These are phyloP conservation scores for Spirogloea muscicola DNA, from an alignment of 139 green algal species.

Conservation along the genomic window DNA sequence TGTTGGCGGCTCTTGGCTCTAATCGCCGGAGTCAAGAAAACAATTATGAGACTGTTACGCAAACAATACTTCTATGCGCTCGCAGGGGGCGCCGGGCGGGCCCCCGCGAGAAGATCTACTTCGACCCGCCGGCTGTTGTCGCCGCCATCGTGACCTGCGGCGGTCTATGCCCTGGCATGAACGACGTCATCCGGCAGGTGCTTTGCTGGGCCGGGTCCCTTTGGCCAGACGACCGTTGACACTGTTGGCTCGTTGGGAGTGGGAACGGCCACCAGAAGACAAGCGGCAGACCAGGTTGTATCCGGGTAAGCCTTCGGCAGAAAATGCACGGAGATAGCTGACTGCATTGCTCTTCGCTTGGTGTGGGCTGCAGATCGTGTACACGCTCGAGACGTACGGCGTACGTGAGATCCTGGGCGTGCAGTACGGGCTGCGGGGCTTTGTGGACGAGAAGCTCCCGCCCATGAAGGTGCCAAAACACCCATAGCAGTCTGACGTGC, in stretches of 20 bases:
- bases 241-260: too few species aligned
- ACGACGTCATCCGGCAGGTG: constrained; percentile 84
- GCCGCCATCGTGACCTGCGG: constrained; percentile 70
- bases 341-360: too few species aligned
- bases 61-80: too few species aligned
- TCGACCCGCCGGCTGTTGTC: constrained; percentile 70
- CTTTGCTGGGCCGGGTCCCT: too few species aligned
- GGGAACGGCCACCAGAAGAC: too few species aligned
- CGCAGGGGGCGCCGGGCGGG: constrained; percentile 15
- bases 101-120: constrained; percentile 50
- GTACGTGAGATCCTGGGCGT: constrained; percentile 18
- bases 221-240: too few species aligned
- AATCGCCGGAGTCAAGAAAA: neutral
- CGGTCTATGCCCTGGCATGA: constrained; percentile 90
- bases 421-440: constrained; percentile 26
- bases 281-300: too few species aligned
- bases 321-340: too few species aligned
- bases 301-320: too few species aligned
- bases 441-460: constrained; percentile 16
- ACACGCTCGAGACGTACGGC: constrained; percentile 29
- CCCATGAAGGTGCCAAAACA: constrained; percentile 23
- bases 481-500: too few species aligned
- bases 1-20: too few species aligned
- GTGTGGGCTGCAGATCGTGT: constrained; percentile 37
- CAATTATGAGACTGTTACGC: neutral